These are phyloP conservation scores for Cudoniella acicularis DNA, from an alignment of 495 filamentous ascomycete species.

Conservation along the genomic window DNA sequence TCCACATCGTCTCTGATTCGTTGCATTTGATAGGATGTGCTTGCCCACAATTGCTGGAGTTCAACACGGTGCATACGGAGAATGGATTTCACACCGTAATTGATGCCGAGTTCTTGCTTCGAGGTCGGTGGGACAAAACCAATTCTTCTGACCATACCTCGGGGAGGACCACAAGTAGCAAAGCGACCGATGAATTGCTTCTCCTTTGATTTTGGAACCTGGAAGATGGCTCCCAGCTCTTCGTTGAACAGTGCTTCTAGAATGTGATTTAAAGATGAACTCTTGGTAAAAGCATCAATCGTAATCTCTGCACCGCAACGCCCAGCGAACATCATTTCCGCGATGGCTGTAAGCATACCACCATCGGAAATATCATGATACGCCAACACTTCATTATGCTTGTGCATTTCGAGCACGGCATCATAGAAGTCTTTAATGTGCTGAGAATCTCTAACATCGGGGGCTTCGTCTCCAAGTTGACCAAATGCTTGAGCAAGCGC, in stretches of 20 bases:
- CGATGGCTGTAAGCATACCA: conserved; percentile 85
- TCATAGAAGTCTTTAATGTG: conserved; percentile 90
- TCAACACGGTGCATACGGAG: conserved; percentile 63
- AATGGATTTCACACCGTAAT: conserved; percentile 61
- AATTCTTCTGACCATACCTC: conserved; percentile 75
- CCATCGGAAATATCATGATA: conserved; percentile 96
- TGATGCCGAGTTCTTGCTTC: conserved; percentile 79
- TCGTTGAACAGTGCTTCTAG: conserved; percentile 87
- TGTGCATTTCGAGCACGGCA: conserved; percentile 80
- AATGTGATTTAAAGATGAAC: conserved; percentile 55
- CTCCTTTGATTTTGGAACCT: conserved; percentile 80
- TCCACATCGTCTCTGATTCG: conserved; percentile 81
- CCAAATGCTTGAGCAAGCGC: conserved; percentile 91
- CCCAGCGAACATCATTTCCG: conserved; percentile 98
- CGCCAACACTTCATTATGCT: conserved; percentile 81
- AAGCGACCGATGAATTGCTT: conserved; percentile 85
- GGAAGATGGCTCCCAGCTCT: conserved; percentile 96
- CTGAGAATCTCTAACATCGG: conserved; percentile 78
- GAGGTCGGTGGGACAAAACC: conserved; percentile 61
- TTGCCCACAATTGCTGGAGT: conserved; percentile 86
- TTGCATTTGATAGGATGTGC: conserved; percentile 89
- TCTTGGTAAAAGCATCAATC: conserved; percentile 65
- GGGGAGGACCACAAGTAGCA: conserved; percentile 84
- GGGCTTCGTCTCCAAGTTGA: conserved; percentile 76
- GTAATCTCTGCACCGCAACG: conserved; percentile 84